A percentile compares a stretch with the other conserved stretches of the same genome.
phyloP scores from a whole-genome alignment of 2,329 filamentous ascomycete species.

The Xylariales sp. region DNA sequence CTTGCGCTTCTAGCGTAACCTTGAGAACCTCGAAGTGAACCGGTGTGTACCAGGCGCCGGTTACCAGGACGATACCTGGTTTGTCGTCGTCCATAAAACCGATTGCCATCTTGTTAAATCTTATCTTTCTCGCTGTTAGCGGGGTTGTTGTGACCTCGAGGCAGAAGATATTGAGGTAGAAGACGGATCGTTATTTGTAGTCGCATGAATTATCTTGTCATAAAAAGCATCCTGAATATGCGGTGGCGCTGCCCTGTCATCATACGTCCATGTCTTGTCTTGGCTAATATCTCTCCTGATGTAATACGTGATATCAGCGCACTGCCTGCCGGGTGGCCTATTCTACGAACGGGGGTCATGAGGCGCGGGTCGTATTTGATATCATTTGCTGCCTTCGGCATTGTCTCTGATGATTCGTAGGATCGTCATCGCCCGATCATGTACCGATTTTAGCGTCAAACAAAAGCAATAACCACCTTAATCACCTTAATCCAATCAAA shows the following conservation, averaged over 20 bases:
- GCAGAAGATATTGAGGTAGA: not conserved
- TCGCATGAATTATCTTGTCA: too few species aligned
- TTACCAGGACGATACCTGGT: conserved; percentile 30
- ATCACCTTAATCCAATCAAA: not conserved
- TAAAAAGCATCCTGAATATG: too few species aligned
- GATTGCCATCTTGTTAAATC: conserved; percentile 5
- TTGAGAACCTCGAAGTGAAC: conserved; percentile 28
- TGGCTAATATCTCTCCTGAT: not conserved
- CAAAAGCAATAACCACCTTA: not conserved
- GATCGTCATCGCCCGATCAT: not conserved
- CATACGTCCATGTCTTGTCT: not conserved
- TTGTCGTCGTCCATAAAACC: conserved; percentile 11
- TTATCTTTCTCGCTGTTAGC: not conserved
- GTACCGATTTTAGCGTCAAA: not conserved
- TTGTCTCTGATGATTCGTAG: not conserved
- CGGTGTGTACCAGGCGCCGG: conserved; percentile 29
- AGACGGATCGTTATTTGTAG: not conserved
- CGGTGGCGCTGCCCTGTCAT: not conserved
- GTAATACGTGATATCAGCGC: not conserved
- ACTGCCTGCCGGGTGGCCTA: conserved; percentile 1
- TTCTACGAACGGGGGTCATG: not conserved
- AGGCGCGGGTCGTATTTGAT: not conserved
- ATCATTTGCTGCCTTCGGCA: not conserved
- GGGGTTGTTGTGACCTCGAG: not conserved
- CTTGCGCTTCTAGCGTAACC: conserved; percentile 27